A percentile compares a stretch with the other conserved stretches of the same genome.
phyloP scores from a whole-genome alignment of 129 eudicot genomes.

The Helianthus annuus region DNA sequence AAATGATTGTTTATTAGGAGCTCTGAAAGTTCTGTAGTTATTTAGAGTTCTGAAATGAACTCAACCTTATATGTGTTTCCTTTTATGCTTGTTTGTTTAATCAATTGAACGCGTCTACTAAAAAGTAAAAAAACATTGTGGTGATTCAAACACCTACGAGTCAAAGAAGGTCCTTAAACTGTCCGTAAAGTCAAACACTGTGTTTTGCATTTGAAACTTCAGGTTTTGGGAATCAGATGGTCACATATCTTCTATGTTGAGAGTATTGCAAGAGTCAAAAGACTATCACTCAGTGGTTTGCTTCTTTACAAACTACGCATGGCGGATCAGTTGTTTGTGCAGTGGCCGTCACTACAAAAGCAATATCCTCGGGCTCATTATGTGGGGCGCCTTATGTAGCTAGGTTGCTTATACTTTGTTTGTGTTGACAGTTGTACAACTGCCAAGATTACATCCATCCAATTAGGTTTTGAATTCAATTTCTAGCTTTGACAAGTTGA shows the following conservation, averaged over 20 bases:
- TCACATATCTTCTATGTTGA: constrained; percentile 88
- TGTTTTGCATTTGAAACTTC: constrained; percentile 10
- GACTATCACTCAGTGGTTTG: constrained; percentile 75
- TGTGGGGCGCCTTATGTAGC: constrained; percentile 78
- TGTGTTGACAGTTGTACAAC: background rate
- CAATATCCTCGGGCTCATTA: constrained; percentile 72
- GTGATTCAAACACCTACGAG: too few species aligned
- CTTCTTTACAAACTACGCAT: constrained; percentile 74
- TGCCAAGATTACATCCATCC: background rate
- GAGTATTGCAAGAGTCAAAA: constrained; percentile 92
- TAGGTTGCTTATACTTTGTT: background rate
- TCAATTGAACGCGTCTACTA: too few species aligned
- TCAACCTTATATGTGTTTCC: too few species aligned
- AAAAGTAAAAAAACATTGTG: too few species aligned
- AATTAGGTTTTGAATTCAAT: constrained; percentile 1
- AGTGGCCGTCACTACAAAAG: constrained; percentile 82
- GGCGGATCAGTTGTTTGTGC: constrained; percentile 87
- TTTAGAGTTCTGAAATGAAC: too few species aligned
- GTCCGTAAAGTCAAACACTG: background rate
- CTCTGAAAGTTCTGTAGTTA: too few species aligned
- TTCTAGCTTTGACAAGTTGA: constrained; percentile 1
- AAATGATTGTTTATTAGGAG: too few species aligned
- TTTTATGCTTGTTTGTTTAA: too few species aligned
- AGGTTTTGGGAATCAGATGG: constrained; percentile 89
- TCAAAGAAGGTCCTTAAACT: background rate